Evolutionary conservation across 805 yeast genomes (phyloP).

Genomic region (Diddensiella caesifluorescens): DNA sequence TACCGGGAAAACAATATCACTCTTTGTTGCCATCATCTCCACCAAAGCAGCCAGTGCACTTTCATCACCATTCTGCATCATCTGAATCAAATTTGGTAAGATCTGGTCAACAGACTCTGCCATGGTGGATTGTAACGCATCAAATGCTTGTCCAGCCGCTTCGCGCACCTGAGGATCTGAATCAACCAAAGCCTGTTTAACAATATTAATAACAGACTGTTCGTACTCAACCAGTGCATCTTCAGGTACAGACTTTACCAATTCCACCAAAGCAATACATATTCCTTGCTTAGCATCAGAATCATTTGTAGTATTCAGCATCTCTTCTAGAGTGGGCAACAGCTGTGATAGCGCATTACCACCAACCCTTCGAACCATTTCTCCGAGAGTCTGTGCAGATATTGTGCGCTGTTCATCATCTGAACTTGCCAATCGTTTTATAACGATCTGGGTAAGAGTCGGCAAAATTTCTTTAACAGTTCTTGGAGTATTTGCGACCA

Average conservation of each 20-base stretch:
- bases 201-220: constrained; percentile 62
- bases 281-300: constrained; percentile 93
- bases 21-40: constrained; percentile 85
- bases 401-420: constrained; percentile 75
- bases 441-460: constrained; percentile 70
- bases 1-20: constrained; percentile 90
- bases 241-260: constrained; percentile 64
- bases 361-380: constrained; percentile 90
- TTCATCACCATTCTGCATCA: constrained; percentile 50
- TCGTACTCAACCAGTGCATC: constrained; percentile 62
- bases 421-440: constrained; percentile 75
- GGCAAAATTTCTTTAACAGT: constrained; percentile 91
- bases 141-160: constrained; percentile 89
- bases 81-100: constrained; percentile 71
- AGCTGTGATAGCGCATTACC: constrained; percentile 77
- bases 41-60: constrained; percentile 81
- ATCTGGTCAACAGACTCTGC: constrained; percentile 82
- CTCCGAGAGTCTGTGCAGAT: constrained; percentile 93
- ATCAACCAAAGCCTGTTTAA: constrained; percentile 76
- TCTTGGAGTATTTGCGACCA: constrained; percentile 93
- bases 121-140: constrained; percentile 71
- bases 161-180: constrained; percentile 68
- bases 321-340: constrained; percentile 74
- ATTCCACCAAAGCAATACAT: constrained; percentile 85
- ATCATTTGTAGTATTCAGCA: constrained; percentile 51